Evolutionary conservation across 495 filamentous ascomycete species (phyloP).

Genomic region (Aspergillus nanangensis): DNA sequence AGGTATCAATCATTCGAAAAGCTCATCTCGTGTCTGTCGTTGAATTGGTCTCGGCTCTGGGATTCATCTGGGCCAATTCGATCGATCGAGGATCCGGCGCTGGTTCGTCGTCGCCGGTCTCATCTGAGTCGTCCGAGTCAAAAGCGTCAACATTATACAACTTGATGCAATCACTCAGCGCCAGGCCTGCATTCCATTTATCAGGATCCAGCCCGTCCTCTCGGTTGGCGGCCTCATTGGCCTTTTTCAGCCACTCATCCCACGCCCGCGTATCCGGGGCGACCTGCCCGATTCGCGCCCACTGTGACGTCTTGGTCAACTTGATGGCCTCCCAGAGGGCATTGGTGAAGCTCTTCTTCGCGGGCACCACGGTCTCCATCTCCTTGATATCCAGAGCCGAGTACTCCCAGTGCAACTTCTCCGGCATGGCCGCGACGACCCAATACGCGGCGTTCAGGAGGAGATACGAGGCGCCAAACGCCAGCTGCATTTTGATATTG

Average conservation of each 20-base stretch:
- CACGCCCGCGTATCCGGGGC: constrained; percentile 2
- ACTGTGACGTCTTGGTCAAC: not conserved
- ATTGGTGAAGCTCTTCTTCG: not conserved
- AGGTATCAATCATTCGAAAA: no score
- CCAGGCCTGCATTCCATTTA: not conserved
- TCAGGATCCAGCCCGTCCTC: not conserved
- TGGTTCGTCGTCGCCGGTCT: no score
- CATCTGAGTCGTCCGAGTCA: no score
- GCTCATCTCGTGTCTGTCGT: no score
- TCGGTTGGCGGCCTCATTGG: not conserved
- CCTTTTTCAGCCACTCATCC: not conserved
- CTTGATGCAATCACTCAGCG: not conserved
- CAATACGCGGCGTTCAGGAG: constrained; percentile 3
- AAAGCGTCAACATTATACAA: not conserved
- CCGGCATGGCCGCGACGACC: constrained; percentile 2
- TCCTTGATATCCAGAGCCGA: not conserved
- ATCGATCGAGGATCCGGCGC: no score
- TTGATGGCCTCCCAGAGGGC: constrained; percentile 2
- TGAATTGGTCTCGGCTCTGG: no score
- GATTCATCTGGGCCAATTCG: no score
- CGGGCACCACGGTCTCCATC: not conserved
- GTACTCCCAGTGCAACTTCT: constrained; percentile 2
- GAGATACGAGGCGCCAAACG: not conserved
- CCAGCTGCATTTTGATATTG: not conserved
- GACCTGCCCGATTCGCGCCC: not conserved